Evolutionary conservation across 176 grass and related monocot genomes (phyloP).

Genomic region (Bolboschoenus planiculmis): DNA sequence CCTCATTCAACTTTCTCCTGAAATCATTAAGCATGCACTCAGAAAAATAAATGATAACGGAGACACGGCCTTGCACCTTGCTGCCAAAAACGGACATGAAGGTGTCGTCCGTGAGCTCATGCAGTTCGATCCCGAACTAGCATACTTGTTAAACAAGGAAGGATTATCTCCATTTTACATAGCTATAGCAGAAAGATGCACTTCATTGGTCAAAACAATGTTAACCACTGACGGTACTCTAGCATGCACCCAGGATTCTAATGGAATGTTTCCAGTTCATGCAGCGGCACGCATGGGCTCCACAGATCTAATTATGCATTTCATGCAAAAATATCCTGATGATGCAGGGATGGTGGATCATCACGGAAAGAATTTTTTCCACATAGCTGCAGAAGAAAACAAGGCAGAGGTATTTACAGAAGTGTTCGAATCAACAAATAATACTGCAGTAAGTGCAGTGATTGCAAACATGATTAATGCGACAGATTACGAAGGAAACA

Average conservation of each 20-base stretch:
- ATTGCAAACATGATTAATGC: background rate
- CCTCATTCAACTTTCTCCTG: background rate
- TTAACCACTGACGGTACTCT: too few relatives aligned
- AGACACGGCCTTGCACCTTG: slow-evolving; percentile 9
- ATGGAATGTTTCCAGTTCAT: slow-evolving; percentile 8
- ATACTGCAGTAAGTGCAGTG: background rate
- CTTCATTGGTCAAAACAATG: too few relatives aligned
- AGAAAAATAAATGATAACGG: background rate
- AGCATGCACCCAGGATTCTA: background rate
- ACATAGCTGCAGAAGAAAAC: background rate
- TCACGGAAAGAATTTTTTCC: background rate
- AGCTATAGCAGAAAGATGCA: background rate
- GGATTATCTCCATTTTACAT: background rate
- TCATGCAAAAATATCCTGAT: background rate
- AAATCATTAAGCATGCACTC: background rate
- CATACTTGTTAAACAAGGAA: background rate
- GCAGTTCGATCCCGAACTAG: background rate
- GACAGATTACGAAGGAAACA: background rate
- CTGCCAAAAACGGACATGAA: background rate
- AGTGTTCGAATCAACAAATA: too few relatives aligned
- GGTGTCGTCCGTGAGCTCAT: background rate
- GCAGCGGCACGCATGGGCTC: background rate
- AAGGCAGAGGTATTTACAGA: background rate
- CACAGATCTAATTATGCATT: background rate
- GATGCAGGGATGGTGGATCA: background rate